phyloP scores from a whole-genome alignment of 352 stramenopile species.

The Phytophthora cajani region DNA sequence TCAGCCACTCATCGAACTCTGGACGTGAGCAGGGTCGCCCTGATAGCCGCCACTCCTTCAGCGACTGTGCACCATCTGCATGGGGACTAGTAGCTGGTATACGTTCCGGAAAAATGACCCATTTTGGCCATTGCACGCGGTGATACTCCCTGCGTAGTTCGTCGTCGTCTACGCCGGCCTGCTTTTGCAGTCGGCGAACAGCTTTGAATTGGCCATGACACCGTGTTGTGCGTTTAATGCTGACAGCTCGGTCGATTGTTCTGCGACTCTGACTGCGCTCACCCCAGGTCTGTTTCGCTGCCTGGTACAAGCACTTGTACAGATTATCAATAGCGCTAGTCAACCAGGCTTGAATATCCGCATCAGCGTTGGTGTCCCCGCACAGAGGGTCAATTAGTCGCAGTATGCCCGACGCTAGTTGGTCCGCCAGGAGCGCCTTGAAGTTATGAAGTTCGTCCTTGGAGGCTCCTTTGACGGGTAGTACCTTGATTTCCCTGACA shows the following conservation, averaged over 20 bases:
- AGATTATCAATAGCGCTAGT: background rate
- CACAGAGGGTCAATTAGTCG: background rate
- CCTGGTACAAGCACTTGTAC: constrained; percentile 6
- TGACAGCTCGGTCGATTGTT: constrained; percentile 2
- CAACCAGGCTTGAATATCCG: background rate
- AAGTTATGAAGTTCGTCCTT: background rate
- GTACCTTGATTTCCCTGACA: background rate
- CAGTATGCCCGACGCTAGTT: background rate
- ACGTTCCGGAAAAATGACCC: background rate
- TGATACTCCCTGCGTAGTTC: background rate
- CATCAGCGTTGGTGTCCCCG: background rate
- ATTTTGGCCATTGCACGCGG: background rate
- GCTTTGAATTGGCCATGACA: constrained; percentile 4
- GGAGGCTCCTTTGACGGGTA: background rate
- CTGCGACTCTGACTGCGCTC: background rate
- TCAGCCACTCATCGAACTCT: too few species aligned
- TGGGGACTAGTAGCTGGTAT: too few species aligned
- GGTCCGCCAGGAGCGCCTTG: background rate
- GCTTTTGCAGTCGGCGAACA: background rate
- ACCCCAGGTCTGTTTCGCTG: background rate
- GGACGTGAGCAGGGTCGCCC: too few species aligned
- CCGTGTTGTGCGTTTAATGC: background rate
- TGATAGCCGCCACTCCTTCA: too few species aligned
- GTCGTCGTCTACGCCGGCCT: background rate
- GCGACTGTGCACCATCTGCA: too few species aligned